Evolutionary conservation across 2,329 filamentous ascomycete genomes (phyloP), one percentile per base, ranked within the genome.

Genomic region (Ophiostoma tasmaniense): DNA sequence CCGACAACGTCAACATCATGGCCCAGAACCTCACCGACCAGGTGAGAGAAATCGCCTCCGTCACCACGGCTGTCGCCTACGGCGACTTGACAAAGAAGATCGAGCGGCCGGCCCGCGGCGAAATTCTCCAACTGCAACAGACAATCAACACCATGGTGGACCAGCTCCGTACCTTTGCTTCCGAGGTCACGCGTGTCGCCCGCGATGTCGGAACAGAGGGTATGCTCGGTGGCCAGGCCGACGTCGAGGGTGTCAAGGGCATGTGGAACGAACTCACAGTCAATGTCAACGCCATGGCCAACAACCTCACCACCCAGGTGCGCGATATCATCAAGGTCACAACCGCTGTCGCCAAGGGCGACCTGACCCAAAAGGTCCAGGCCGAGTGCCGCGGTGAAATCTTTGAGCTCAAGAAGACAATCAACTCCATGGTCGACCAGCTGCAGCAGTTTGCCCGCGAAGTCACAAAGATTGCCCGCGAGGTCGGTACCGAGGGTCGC

Each of bases 341-440:
- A 39, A 90, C 88, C 39, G 88, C 88, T 71, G 88, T 90, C 73
- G 88, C 88, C 74, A 89, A 88, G 79, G 94, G 94, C 80, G 95
- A 99, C 78, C 84, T 99, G 74, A 97, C 93, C 66, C 94, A 97
- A 79, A 97, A 97, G 79, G 94, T 99, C 52, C 92, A 96, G 78
- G 93, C 93, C 71, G 92, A 92, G 76, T 94, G 91, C 80, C 90
- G 89, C 81, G 96, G 90, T 79, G 95, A 94, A 84, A 98, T 93
- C 75, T 90, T 89, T 77, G 92, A 91, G 81, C 90, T 99, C 76
- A 99, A 99, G 80, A 93, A 93, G 71, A 98, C 95, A 64, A 99
- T 98, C 83, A 99, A 99, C 80, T 95, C 91, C 77, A 99, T 99
- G 94, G 94, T 99, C 73, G 95, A 97, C 78, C 95, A 97, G 78